A percentile compares a stretch with the other conserved stretches of the same genome.
These are phyloP conservation scores for Haematococcus lacustris DNA, from an alignment of 139 green algal genomes.

Conservation along the genomic window DNA sequence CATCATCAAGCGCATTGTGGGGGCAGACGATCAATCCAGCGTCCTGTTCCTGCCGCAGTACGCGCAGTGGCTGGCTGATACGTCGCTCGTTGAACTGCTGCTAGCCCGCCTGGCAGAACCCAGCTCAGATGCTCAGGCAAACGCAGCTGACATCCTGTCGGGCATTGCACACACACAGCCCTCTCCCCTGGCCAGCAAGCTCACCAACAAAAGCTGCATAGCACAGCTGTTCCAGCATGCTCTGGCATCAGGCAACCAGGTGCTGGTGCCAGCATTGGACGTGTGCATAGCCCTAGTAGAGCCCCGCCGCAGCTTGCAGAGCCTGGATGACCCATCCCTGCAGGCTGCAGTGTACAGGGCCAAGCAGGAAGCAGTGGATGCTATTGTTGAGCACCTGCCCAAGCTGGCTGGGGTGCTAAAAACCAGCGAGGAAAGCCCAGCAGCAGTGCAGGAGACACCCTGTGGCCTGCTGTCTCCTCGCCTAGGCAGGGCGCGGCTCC, in stretches of 20 bases:
- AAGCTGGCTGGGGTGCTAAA: conserved; percentile 32
- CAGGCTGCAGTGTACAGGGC: conserved; percentile 3
- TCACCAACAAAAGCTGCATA: conserved; percentile 44
- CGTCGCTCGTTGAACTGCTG: conserved; percentile 62
- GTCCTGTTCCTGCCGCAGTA: conserved; percentile 38
- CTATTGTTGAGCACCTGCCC: conserved; percentile 42
- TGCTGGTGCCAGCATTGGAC: conserved; percentile 64
- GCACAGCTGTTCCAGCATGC: conserved; percentile 37
- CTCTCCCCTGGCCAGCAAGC: conserved; percentile 55
- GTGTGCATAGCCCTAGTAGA: conserved; percentile 78
- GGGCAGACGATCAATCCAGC: conserved; percentile 73
- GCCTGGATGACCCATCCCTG: conserved; percentile 6
- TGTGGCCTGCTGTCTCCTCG: conserved; percentile 73
- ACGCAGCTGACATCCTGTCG: conserved; percentile 78
- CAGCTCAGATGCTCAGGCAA: conserved; percentile 52
- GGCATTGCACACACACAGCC: conserved; percentile 67
- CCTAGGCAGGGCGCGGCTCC: conserved; percentile 64
- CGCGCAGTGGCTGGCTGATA: conserved; percentile 67
- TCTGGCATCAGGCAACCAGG: conserved; percentile 24
- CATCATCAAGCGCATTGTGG: conserved; percentile 75
- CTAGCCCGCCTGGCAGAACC: conserved; percentile 44
- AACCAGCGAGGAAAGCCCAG: neutral
- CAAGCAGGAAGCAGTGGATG: conserved; percentile 8
- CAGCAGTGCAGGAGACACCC: conserved; percentile 38
- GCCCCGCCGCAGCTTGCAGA: conserved; percentile 36